phyloP scores from a whole-genome alignment of 345 rosid species.

The Aurinia saxatilis region DNA sequence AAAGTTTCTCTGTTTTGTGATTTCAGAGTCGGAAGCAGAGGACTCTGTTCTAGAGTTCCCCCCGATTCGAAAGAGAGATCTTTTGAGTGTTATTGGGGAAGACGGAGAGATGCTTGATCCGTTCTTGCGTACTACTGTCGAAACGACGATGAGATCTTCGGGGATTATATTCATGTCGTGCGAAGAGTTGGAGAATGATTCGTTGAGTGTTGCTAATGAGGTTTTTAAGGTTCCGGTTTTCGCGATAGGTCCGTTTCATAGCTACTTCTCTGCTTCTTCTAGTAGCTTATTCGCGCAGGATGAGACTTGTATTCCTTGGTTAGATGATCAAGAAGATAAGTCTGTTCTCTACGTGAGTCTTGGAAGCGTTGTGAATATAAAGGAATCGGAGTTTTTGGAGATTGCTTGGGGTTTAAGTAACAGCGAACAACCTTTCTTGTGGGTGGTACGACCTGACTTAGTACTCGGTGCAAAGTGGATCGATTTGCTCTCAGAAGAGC shows the following conservation, averaged over 20 bases:
- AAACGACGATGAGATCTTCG: slow-evolving; percentile 22
- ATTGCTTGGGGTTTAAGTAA: slow-evolving; percentile 42
- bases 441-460: slow-evolving; percentile 35
- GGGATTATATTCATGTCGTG: slow-evolving; percentile 60
- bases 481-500: slow-evolving; percentile 2
- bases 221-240: slow-evolving; percentile 34
- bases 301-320: slow-evolving; percentile 38
- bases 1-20: not conserved
- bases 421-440: slow-evolving; percentile 40
- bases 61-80: slow-evolving; percentile 25
- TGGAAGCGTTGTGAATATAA: slow-evolving; percentile 37
- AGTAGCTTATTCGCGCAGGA: slow-evolving; percentile 34
- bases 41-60: slow-evolving; percentile 20
- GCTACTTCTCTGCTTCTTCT: slow-evolving; percentile 19
- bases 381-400: slow-evolving; percentile 33
- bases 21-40: slow-evolving; percentile 22
- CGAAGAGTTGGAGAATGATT: slow-evolving; percentile 50
- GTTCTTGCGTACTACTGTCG: not conserved
- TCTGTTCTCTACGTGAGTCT: slow-evolving; percentile 50
- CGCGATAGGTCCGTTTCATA: slow-evolving; percentile 47
- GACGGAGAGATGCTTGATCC: slow-evolving; percentile 1
- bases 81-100: not conserved
- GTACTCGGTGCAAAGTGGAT: slow-evolving; percentile 5
- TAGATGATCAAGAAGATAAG: slow-evolving; percentile 33
- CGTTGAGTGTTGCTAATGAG: slow-evolving; percentile 36